Evolutionary conservation across 768 basidiomycete genomes (phyloP).

Genomic region (Phaffia australis): DNA sequence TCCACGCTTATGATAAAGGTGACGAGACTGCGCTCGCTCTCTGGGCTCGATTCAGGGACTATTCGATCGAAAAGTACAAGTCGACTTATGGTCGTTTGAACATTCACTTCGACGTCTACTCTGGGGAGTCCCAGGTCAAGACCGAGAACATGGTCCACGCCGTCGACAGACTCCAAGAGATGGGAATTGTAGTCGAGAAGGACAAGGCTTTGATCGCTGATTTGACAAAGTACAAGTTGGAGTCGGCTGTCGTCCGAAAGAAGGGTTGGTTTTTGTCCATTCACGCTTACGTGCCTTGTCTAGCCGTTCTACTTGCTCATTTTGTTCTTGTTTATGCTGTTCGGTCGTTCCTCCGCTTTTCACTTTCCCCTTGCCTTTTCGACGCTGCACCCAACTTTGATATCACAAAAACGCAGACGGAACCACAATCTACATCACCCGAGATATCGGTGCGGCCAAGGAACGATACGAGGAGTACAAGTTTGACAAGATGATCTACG

Average conservation of each 20-base stretch:
- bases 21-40: slow-evolving; percentile 71
- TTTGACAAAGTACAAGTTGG: slow-evolving; percentile 78
- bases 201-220: slow-evolving; percentile 65
- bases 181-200: slow-evolving; percentile 61
- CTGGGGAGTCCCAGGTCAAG: slow-evolving; percentile 54
- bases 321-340: too few relatives aligned
- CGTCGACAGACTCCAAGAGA: slow-evolving; percentile 54
- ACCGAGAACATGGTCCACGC: slow-evolving; percentile 55
- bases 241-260: slow-evolving; percentile 81
- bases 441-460: slow-evolving; percentile 86
- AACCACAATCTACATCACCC: slow-evolving; percentile 84
- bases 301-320: too few relatives aligned
- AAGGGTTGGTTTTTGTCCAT: slow-evolving; percentile 35
- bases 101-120: slow-evolving; percentile 82
- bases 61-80: slow-evolving; percentile 80
- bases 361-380: background rate
- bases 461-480: slow-evolving; percentile 87
- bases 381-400: background rate
- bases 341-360: background rate
- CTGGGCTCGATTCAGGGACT: slow-evolving; percentile 86
- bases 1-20: slow-evolving; percentile 35
- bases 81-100: slow-evolving; percentile 81
- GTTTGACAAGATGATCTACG: slow-evolving; percentile 87
- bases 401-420: slow-evolving; percentile 61
- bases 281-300: too few relatives aligned